These are phyloP conservation scores for Entophlyctis luteolus DNA, from an alignment of 192 early-diverging fungal genomes.

Conservation along the genomic window DNA sequence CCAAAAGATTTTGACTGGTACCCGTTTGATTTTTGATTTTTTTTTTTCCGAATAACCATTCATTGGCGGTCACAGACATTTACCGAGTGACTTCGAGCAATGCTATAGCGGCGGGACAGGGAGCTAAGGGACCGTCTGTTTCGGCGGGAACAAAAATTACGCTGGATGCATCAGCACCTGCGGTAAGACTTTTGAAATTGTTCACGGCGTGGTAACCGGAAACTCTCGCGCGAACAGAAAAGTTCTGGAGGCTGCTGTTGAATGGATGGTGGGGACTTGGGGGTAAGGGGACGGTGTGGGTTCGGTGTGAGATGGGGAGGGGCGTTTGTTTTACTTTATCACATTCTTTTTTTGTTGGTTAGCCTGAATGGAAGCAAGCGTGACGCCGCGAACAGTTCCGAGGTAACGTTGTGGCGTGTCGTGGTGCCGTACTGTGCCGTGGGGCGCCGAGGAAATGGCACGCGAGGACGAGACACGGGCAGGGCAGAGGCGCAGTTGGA, in stretches of 20 bases:
- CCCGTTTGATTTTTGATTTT: not conserved
- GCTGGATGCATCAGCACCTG: not conserved
- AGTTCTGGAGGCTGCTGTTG: conserved; percentile 11
- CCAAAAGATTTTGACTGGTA: conserved; percentile 91
- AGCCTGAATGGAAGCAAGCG: too few species aligned
- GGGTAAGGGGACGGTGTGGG: not conserved
- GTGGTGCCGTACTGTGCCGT: too few species aligned
- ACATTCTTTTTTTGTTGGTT: too few species aligned
- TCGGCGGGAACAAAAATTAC: not conserved
- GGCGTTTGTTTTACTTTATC: too few species aligned
- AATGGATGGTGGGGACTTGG: not conserved
- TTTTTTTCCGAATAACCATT: not conserved
- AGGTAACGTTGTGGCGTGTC: too few species aligned
- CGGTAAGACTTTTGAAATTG: not conserved
- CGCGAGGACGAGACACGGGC: too few species aligned
- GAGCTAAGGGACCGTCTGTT: not conserved
- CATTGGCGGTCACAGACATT: conserved; percentile 61
- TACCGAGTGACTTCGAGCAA: conserved; percentile 97
- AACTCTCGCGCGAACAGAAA: not conserved
- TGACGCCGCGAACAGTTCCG: too few species aligned
- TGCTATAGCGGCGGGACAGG: conserved; percentile 65
- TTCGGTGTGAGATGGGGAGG: not conserved
- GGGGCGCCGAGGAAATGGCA: too few species aligned
- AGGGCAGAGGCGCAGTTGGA: too few species aligned
- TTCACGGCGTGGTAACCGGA: not conserved